Percentiles rank a stretch among this genome's conserved stretches.
Evolutionary conservation across 257 asterid genomes (phyloP).

Genomic region (Nicotiana tabacum): DNA sequence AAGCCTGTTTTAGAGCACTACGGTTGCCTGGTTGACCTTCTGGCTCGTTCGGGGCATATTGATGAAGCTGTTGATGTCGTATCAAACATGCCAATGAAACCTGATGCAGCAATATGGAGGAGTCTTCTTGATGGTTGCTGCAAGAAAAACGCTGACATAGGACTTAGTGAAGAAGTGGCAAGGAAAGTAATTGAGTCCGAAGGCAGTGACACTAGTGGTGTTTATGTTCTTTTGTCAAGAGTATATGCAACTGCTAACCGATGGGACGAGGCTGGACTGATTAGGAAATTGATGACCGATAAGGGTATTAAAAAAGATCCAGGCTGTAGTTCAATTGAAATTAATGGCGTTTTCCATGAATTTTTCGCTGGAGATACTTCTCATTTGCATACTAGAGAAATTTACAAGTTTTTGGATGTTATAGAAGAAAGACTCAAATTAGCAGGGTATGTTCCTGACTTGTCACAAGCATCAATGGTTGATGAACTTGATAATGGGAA

Average conservation of each 20-base stretch:
- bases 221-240: constrained; percentile 60
- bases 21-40: constrained; percentile 70
- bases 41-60: constrained; percentile 53
- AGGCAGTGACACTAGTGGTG: constrained; percentile 41
- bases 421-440: constrained; percentile 43
- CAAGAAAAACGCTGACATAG: constrained; percentile 38
- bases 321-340: constrained; percentile 65
- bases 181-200: constrained; percentile 37
- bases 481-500: constrained; percentile 48
- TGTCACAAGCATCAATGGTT: constrained; percentile 45
- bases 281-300: constrained; percentile 62
- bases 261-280: constrained; percentile 73
- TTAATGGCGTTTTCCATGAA: constrained; percentile 56
- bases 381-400: constrained; percentile 47
- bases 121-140: constrained; percentile 66
- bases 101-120: constrained; percentile 79
- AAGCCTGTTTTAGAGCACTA: constrained; percentile 75
- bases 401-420: constrained; percentile 38
- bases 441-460: constrained; percentile 47
- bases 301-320: constrained; percentile 65
- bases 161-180: constrained; percentile 56
- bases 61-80: constrained; percentile 60
- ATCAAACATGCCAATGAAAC: constrained; percentile 61
- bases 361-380: constrained; percentile 70
- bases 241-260: constrained; percentile 59